A percentile compares a stretch with the other conserved stretches of the same genome.
These are phyloP conservation scores for Byssothecium circinans DNA, from an alignment of 2,329 filamentous ascomycete genomes.

Conservation along the genomic window DNA sequence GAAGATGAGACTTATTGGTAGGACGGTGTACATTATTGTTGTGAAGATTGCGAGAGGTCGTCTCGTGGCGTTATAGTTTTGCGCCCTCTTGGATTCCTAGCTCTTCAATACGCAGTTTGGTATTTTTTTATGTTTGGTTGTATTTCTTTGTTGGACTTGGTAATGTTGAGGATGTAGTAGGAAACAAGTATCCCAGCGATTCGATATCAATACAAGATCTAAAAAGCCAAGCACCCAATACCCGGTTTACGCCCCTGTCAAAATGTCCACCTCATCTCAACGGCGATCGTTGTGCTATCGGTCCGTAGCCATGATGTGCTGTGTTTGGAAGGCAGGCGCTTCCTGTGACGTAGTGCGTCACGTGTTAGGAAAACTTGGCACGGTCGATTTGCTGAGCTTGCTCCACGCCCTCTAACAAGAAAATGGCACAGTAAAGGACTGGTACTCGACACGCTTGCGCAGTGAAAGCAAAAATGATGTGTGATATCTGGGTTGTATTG, in stretches of 20 bases:
- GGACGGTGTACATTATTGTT: too few species aligned
- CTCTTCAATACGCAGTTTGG: too few species aligned
- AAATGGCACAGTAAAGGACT: too few species aligned
- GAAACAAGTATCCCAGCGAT: too few species aligned
- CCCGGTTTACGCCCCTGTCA: not conserved
- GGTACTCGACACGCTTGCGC: too few species aligned
- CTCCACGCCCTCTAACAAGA: not conserved
- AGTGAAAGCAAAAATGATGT: not conserved
- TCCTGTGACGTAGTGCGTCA: constrained; percentile 17
- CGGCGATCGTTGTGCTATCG: constrained; percentile 1
- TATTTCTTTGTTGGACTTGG: too few species aligned
- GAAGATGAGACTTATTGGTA: not conserved
- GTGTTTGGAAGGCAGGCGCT: constrained; percentile 9
- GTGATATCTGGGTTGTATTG: not conserved
- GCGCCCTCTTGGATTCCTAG: too few species aligned
- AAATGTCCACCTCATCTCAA: not conserved
- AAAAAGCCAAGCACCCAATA: not conserved
- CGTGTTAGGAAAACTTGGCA: constrained; percentile 5
- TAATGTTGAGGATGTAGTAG: too few species aligned
- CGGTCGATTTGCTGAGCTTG: constrained; percentile 3
- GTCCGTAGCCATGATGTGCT: not conserved
- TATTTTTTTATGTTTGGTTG: too few species aligned
- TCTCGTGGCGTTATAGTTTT: too few species aligned
- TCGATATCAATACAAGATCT: not conserved
- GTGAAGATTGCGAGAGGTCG: too few species aligned